phyloP scores from a whole-genome alignment of 2,329 filamentous ascomycete species.

The Neoascochyta sp. region DNA sequence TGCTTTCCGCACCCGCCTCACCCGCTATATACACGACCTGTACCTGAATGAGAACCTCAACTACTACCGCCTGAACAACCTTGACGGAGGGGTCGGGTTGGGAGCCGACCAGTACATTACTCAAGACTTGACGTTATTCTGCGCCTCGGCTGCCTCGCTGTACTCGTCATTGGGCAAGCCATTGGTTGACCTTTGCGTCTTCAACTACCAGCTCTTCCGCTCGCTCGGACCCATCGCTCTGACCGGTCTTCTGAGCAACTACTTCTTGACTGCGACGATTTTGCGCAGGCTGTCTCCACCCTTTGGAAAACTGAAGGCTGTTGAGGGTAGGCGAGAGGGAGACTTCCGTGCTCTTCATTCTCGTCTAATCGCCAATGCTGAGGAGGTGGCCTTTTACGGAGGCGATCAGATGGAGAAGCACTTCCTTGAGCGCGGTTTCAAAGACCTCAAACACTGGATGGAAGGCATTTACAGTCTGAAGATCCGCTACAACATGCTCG shows the following conservation, averaged over 20 bases:
- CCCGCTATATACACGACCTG: constrained; percentile 93
- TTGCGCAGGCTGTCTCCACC: constrained; percentile 85
- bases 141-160: constrained; percentile 81
- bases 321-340: constrained; percentile 91
- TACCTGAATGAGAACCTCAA: constrained; percentile 94
- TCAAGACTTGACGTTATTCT: constrained; percentile 93
- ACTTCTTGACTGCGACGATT: constrained; percentile 89
- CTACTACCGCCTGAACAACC: constrained; percentile 90
- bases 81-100: constrained; percentile 89
- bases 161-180: constrained; percentile 98
- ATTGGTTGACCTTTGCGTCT: constrained; percentile 92
- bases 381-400: constrained; percentile 96
- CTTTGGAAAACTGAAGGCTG: constrained; percentile 93
- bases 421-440: constrained; percentile 88
- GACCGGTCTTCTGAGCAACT: constrained; percentile 82
- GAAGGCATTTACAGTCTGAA: constrained; percentile 97
- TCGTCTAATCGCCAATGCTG: constrained; percentile 89
- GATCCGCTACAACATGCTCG: constrained; percentile 96
- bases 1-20: constrained; percentile 90
- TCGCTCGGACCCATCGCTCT: constrained; percentile 86
- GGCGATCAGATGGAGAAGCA: constrained; percentile 93
- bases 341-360: constrained; percentile 91
- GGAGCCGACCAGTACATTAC: constrained; percentile 96
- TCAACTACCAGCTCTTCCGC: constrained; percentile 95
- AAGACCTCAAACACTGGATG: constrained; percentile 93